Conservation (phyloP, 176 grass and related monocot species). For the Ensete glaucum region DNA sequence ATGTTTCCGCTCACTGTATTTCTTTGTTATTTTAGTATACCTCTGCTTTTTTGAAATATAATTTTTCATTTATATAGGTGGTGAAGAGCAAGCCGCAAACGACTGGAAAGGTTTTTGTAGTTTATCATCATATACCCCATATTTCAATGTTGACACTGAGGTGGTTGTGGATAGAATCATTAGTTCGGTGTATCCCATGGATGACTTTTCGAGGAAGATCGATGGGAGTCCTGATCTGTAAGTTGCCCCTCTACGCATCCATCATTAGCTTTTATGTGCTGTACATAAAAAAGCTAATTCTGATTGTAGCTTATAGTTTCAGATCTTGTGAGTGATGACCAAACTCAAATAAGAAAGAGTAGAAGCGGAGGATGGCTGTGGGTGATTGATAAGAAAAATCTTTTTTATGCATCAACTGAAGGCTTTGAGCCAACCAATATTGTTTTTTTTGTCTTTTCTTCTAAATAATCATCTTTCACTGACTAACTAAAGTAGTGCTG, state of each 20-base stretch:
- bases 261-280: background rate
- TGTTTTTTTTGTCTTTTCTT: too few relatives aligned
- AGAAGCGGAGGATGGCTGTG: background rate
- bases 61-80: conserved; percentile 39
- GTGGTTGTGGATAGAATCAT: conserved; percentile 70
- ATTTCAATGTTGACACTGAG: conserved; percentile 97
- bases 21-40: background rate
- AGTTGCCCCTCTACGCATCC: conserved; percentile 22
- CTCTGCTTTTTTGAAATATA: background rate
- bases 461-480: too few relatives aligned
- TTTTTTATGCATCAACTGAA: background rate
- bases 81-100: conserved; percentile 51
- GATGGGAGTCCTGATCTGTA: conserved; percentile 96
- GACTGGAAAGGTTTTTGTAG: conserved; percentile 91
- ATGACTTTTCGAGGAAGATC: conserved; percentile 84
- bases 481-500: too few relatives aligned
- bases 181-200: conserved; percentile 73
- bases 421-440: too few relatives aligned
- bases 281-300: background rate
- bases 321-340: background rate
- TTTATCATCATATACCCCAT: conserved; percentile 78
- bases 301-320: background rate
- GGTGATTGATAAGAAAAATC: background rate
- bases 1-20: background rate
- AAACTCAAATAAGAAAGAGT: background rate